Percentiles rank a stretch among this genome's conserved stretches.
Conservation (phyloP, 1,139 yeast genomes). For the Saccharomycopsis hybrid region DNA sequence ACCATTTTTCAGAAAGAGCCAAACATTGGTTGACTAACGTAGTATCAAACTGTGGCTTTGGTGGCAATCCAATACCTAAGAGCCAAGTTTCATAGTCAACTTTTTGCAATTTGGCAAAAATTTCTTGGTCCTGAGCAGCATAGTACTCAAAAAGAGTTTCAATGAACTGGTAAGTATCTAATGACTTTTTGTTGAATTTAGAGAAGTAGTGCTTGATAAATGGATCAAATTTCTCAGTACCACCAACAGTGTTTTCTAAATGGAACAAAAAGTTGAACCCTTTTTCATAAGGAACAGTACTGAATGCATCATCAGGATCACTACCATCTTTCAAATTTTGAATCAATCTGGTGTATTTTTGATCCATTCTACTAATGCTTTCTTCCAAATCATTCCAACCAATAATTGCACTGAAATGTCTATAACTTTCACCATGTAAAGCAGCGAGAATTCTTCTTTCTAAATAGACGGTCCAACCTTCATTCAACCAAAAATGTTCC, state of each 20-base stretch:
- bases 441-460: slow-evolving; percentile 79
- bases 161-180: slow-evolving; percentile 76
- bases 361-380: slow-evolving; percentile 56
- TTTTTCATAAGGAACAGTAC: slow-evolving; percentile 85
- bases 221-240: slow-evolving; percentile 57
- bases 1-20: slow-evolving; percentile 62
- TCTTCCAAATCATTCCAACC: slow-evolving; percentile 82
- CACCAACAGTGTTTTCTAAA: slow-evolving; percentile 64
- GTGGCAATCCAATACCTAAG: slow-evolving; percentile 79
- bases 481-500: slow-evolving; percentile 94
- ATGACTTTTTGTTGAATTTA: slow-evolving; percentile 59
- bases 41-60: slow-evolving; percentile 75
- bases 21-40: slow-evolving; percentile 70
- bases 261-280: slow-evolving; percentile 76
- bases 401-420: slow-evolving; percentile 78
- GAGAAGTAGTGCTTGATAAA: slow-evolving; percentile 74
- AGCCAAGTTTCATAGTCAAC: slow-evolving; percentile 88
- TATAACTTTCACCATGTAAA: slow-evolving; percentile 66
- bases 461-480: slow-evolving; percentile 92
- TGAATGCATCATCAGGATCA: slow-evolving; percentile 88
- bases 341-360: slow-evolving; percentile 57
- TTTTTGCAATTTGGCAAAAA: slow-evolving; percentile 44
- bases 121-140: slow-evolving; percentile 28
- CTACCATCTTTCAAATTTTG: slow-evolving; percentile 58
- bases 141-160: slow-evolving; percentile 66